Conservation (phyloP, 306 rosid genomes). For the Vachellia pachyceras region DNA sequence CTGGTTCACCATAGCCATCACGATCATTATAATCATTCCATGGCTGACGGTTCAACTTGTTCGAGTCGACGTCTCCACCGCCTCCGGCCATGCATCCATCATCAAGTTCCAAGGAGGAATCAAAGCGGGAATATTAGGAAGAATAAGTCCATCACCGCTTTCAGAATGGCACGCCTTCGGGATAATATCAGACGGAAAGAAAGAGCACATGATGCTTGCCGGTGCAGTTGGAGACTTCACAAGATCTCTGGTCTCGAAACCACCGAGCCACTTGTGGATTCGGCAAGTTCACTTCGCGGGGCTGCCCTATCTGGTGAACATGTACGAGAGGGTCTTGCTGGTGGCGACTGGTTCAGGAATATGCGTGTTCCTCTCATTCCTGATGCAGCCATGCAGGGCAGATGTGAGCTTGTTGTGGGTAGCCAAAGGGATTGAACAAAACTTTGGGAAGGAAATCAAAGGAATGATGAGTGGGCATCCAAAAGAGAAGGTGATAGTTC, state of each 20-base stretch:
- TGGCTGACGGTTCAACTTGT: constrained; percentile 57
- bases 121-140: constrained; percentile 54
- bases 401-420: constrained; percentile 64
- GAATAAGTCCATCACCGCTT: constrained; percentile 60
- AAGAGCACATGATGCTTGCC: constrained; percentile 64
- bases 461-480: constrained; percentile 48
- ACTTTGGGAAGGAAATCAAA: constrained; percentile 56
- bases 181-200: constrained; percentile 53
- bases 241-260: constrained; percentile 48
- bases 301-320: constrained; percentile 57
- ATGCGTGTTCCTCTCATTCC: constrained; percentile 56
- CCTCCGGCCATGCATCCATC: constrained; percentile 53
- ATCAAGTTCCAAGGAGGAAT: constrained; percentile 58
- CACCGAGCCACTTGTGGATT: constrained; percentile 63
- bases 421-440: constrained; percentile 54
- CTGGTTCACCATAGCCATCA: constrained; percentile 54
- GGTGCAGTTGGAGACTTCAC: constrained; percentile 70
- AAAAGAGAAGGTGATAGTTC: constrained; percentile 49
- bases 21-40: constrained; percentile 45
- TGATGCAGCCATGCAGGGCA: constrained; percentile 51
- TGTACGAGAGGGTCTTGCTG: constrained; percentile 50
- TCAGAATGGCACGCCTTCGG: constrained; percentile 72
- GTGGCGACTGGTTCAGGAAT: constrained; percentile 71
- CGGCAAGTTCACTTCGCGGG: constrained; percentile 57
- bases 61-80: constrained; percentile 36